Conservation (phyloP, 352 stramenopile species). For the Halophytophthora polymorphica region DNA sequence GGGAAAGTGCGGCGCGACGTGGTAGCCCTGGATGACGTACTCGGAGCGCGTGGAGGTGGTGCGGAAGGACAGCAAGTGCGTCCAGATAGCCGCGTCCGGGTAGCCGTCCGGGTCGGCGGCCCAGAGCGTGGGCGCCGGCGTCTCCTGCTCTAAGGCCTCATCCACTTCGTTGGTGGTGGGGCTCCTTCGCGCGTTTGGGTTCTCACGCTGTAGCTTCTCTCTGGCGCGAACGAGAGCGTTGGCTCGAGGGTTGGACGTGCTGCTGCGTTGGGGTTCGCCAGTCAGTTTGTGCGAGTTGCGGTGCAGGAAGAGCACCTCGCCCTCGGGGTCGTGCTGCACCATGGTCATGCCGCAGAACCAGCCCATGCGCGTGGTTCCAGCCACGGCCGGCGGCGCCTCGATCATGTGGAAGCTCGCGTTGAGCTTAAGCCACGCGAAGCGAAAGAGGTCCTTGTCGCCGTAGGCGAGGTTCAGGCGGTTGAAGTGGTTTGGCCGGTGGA, state of each 20-base stretch:
- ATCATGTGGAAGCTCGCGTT: conserved; percentile 47
- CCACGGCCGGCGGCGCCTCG: conserved; percentile 29
- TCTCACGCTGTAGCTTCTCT: no score
- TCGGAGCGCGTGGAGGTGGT: conserved; percentile 14
- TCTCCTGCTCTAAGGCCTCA: no score
- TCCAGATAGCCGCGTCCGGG: conserved; percentile 40
- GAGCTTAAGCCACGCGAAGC: conserved; percentile 50
- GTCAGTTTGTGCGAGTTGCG: no score
- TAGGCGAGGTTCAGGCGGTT: conserved; percentile 35
- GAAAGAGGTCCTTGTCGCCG: conserved; percentile 58
- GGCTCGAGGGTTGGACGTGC: no score
- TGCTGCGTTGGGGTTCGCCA: conserved; percentile 25
- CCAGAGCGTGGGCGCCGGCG: neutral
- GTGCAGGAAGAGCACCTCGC: conserved; percentile 44
- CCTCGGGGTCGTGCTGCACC: conserved; percentile 33
- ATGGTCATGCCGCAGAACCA: conserved; percentile 56
- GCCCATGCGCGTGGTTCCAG: conserved; percentile 24
- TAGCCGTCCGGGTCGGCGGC: conserved; percentile 4
- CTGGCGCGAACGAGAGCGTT: no score
- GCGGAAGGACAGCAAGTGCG: conserved; percentile 52
- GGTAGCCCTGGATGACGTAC: conserved; percentile 43
- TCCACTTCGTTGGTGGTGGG: no score
- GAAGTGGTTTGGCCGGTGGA: conserved; percentile 35
- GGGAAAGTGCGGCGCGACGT: conserved; percentile 20
- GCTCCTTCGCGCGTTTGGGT: no score